Percentiles rank a stretch among this genome's conserved stretches.
These are phyloP conservation scores for Penicillium digitatum DNA, from an alignment of 2,329 filamentous ascomycete genomes.

Conservation along the genomic window DNA sequence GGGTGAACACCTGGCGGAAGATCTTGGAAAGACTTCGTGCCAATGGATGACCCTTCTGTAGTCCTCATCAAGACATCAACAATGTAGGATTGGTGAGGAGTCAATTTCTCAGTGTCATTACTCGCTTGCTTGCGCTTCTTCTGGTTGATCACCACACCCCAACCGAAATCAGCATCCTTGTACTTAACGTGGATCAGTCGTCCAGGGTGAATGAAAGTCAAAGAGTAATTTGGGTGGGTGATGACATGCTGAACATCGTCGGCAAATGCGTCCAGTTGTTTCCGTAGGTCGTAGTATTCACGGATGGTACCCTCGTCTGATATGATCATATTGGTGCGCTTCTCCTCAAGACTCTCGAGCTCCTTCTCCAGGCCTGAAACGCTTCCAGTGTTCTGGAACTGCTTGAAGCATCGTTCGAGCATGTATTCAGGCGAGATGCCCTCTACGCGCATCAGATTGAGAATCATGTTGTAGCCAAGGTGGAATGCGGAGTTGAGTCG, in stretches of 20 bases:
- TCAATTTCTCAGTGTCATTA: constrained; percentile 62
- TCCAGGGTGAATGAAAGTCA: constrained; percentile 82
- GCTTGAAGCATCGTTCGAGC: constrained; percentile 96
- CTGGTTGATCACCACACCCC: constrained; percentile 82
- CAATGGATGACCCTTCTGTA: constrained; percentile 51
- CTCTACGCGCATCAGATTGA: constrained; percentile 95
- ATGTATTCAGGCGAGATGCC: constrained; percentile 98
- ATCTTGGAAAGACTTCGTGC: constrained; percentile 59
- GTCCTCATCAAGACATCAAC: constrained; percentile 74
- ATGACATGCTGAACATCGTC: constrained; percentile 90
- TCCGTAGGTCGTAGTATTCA: constrained; percentile 87
- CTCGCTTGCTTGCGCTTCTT: constrained; percentile 62
- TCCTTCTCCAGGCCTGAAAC: constrained; percentile 81
- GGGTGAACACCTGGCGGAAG: constrained; percentile 61
- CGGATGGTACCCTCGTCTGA: constrained; percentile 83
- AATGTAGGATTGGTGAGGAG: constrained; percentile 72
- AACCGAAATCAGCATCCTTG: constrained; percentile 78
- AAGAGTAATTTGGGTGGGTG: constrained; percentile 81
- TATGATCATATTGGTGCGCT: constrained; percentile 70
- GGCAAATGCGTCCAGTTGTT: constrained; percentile 76
- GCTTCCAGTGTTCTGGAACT: constrained; percentile 92
- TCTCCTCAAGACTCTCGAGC: constrained; percentile 70
- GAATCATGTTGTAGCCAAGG: constrained; percentile 97
- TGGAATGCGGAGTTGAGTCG: constrained; percentile 97
- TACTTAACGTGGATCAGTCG: constrained; percentile 83